These are phyloP conservation scores for Lasiodiplodia sp. DNA, from an alignment of 2,329 filamentous ascomycete genomes.

Conservation along the genomic window DNA sequence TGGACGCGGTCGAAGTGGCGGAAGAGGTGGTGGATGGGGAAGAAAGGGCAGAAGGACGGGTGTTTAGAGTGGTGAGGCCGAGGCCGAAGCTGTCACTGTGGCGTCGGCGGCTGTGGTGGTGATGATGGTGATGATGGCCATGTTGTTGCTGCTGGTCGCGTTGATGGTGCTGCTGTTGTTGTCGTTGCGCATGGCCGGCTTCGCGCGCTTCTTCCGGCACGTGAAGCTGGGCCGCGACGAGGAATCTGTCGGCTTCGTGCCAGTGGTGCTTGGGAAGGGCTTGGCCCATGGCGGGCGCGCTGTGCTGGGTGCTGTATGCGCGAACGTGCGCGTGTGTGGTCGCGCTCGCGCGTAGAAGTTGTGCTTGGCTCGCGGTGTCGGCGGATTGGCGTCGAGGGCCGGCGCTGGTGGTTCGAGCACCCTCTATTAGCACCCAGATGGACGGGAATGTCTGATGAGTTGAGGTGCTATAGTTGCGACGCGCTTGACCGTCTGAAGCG, in stretches of 20 bases:
- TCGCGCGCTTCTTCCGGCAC: conserved; percentile 9
- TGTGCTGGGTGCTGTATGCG: neutral
- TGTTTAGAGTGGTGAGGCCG: neutral
- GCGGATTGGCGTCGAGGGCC: neutral
- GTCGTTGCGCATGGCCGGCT: neutral
- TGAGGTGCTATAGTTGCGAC: conserved; percentile 6
- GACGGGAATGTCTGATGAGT: neutral
- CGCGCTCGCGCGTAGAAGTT: neutral
- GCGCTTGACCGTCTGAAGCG: neutral
- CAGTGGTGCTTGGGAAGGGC: conserved; percentile 15
- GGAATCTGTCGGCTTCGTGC: conserved; percentile 16
- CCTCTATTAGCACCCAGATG: neutral
- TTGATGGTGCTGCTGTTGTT: neutral
- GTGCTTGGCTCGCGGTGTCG: neutral
- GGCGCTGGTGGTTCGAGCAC: neutral
- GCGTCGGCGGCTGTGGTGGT: neutral
- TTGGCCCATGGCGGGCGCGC: conserved; percentile 11
- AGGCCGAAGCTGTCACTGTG: neutral
- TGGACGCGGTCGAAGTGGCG: neutral
- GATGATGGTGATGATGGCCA: neutral
- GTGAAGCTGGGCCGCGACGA: conserved; percentile 14
- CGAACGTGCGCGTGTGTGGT: neutral
- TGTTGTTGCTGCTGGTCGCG: neutral
- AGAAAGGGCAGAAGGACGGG: neutral
- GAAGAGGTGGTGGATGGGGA: neutral